Base-by-base conservation (phyloP, 2,329 filamentous ascomycete genomes). In the Epichloe sibirici region DNA sequence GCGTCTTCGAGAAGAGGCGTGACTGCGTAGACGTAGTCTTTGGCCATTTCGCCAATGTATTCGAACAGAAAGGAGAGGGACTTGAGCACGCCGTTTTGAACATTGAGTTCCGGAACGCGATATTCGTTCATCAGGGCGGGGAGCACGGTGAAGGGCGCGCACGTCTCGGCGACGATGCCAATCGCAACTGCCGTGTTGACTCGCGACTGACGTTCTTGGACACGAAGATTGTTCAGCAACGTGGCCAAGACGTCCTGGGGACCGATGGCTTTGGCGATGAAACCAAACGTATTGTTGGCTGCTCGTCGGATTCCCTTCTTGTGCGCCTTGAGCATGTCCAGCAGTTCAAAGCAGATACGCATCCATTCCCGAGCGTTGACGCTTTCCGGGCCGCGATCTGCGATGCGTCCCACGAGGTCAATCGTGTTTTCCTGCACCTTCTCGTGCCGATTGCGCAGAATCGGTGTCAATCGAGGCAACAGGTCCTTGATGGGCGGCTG, bases 381-480 rank as follows among this genome's bases (percentile, higher is more conserved):
- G 57, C 87, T 91, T 69, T 98, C 93, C 1, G 93, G 90, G 1
- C 93, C 94, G 59, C 93, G 87, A 70, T 98, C 93, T 15, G 94
- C 93, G 61, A 98, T 97, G 76, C 93, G 91, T 52, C 93, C 93
- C 21, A 98, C 93, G 2, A 98, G 78, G 67, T 98, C 93, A 62
- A 98, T 97, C 0, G 93, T 97, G 70, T 98, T 98, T 65, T 98
- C 93, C 68, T 98, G 93, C 44, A 98, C 94, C 71, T 98, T 98
- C 66, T 98, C 93, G 72, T 98, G 93, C 57, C 93, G 86, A 71
- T 98, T 98, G 65, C 93, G 88, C 51, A 98, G 78, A 66, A 98
- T 98, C n/a, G 93, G 93, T 1, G 93, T 98, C 37, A 98, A 81
- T 42, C 93, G 88, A 15, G 93, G 93, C 9, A 98, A 79, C 34